Base-by-base conservation (phyloP, 495 filamentous ascomycete genomes). In the Penicillium paradoxum region DNA sequence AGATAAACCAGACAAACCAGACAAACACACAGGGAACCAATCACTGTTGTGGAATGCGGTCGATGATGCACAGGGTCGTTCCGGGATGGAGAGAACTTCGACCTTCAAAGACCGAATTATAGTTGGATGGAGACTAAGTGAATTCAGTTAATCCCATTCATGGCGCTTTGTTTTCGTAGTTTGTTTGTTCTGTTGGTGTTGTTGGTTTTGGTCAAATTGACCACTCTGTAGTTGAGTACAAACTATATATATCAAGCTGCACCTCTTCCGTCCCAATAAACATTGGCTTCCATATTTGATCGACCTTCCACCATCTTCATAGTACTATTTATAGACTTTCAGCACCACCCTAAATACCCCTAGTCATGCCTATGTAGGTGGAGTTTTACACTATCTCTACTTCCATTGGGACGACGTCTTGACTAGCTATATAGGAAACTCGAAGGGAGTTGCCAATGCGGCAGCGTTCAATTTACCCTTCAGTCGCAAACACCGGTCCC, bases 401-500 rank as follows among this genome's bases (percentile, higher is more conserved):
- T 9, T 29, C 15, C 38, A 21, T 24, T 19, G 34, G 30, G 21
- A 29, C 2, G 25, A 4, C 15, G 15, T 14, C 39, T 6, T 49
- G 24, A 39, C 41, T 14, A 8, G 15, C 21, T 15, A 13, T 14
- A 56, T 27, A 79, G 75, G 69, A 70, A 66, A 56, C 73, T 79
- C n/a, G 65, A 76, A 48, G 78, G 79, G 55, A 77, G 72, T 59
- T 81, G 77, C 63, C 78, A 80, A 58, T 80, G 78, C 53, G 77
- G 78, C 43, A 62, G 66, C 40, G 64, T 82, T 32, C 67, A 78
- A 67, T 82, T 82, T 58, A 70, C 65, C 9, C 64, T 81, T 21
- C 57, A 78, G 36, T 80, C 77, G 0, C 64, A 71, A 19, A 80
- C 79, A 0, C 78, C 79, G 4, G 76, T 80, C 0, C 79, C 78